Percentiles rank a stretch among this genome's conserved stretches.
Evolutionary conservation across 2,329 filamentous ascomycete genomes (phyloP).

Genomic region (Septoria linicola): DNA sequence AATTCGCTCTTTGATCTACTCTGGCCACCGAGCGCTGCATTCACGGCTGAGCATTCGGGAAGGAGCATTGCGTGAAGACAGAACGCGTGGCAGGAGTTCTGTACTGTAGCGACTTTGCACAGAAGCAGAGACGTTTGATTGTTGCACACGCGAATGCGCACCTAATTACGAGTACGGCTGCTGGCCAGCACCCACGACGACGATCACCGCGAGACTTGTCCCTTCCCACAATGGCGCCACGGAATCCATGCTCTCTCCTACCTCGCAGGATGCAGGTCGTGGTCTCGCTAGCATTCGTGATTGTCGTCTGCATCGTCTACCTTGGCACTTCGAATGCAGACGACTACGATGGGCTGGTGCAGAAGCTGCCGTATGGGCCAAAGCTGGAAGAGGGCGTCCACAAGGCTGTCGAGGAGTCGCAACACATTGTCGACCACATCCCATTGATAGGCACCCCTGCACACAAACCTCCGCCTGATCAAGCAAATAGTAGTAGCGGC

Average conservation of each 20-base stretch:
- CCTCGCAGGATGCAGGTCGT: conserved; percentile 51
- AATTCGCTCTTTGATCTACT: too few relatives aligned
- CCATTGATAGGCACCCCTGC: conserved; percentile 65
- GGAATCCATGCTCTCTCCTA: conserved; percentile 41
- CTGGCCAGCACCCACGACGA: conserved; percentile 12
- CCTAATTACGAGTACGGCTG: conserved; percentile 8
- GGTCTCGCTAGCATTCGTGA: conserved; percentile 39
- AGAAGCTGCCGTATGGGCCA: conserved; percentile 38
- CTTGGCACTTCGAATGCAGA: conserved; percentile 35
- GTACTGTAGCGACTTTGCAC: too few relatives aligned
- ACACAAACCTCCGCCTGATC: conserved; percentile 69
- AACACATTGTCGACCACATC: conserved; percentile 41
- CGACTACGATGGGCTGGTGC: conserved; percentile 31
- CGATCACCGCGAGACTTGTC: background rate
- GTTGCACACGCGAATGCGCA: conserved; percentile 5
- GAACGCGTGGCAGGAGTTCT: too few relatives aligned
- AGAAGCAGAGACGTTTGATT: too few relatives aligned
- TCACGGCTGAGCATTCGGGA: too few relatives aligned
- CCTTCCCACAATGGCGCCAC: conserved; percentile 11
- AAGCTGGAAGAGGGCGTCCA: conserved; percentile 42
- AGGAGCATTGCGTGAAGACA: too few relatives aligned
- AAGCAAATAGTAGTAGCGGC: conserved; percentile 74
- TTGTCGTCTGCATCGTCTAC: conserved; percentile 41
- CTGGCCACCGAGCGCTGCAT: too few relatives aligned
- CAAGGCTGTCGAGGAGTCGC: conserved; percentile 39